Evolutionary conservation across 2,329 filamentous ascomycete genomes (phyloP), one percentile per base, ranked within the genome.

Genomic region (Microcyclospora tardicrescens): DNA sequence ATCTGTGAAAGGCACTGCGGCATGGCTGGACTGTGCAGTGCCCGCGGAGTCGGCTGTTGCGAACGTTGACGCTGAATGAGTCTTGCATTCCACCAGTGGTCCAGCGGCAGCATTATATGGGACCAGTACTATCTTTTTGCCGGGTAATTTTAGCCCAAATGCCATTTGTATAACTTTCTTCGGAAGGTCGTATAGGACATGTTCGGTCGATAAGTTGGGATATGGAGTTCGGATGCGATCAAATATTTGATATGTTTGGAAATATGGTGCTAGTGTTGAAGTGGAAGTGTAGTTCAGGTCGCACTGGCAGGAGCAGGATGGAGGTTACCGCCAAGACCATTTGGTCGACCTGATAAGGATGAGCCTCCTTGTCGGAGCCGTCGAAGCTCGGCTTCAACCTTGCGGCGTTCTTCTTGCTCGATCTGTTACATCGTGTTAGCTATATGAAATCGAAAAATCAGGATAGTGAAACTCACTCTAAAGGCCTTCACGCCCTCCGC

Each of bases 321-420:
- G 4, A 24, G 19, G 19, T 24, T 24, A 24, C 19, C 19, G 8
- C 19, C 19, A 8, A 24, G 19, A 24, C 19, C 19, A 24, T 24
- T 24, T 24, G 19, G 19, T 24, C 10, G 4, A 32, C 4, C 30
- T n/a, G 30, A n/a, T n/a, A 32, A 15, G 6, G 30, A 10, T n/a
- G 30, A n/a, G 30, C 30, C 40, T 11, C 67, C 63, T 45, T 64
- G 67, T 37, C 63, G 63, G 38, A 75, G 48, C 13, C 64, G 64
- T 34, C 79, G 70, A 24, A 84, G 60, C 43, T 79, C 62, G 32
- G 69, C 67, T 61, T 84, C 79, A n/a, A 82, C 61, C 54, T 71
- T 71, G 36, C 77, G 70, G 34, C 79, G 69, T 61, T 82, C 78
- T 60, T 81, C 78, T 69, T 84, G 79, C 59, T 84, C 80, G 44